Evolutionary conservation across 2,329 filamentous ascomycete species (phyloP).

Genomic region (Emericellopsis cladophorae): DNA sequence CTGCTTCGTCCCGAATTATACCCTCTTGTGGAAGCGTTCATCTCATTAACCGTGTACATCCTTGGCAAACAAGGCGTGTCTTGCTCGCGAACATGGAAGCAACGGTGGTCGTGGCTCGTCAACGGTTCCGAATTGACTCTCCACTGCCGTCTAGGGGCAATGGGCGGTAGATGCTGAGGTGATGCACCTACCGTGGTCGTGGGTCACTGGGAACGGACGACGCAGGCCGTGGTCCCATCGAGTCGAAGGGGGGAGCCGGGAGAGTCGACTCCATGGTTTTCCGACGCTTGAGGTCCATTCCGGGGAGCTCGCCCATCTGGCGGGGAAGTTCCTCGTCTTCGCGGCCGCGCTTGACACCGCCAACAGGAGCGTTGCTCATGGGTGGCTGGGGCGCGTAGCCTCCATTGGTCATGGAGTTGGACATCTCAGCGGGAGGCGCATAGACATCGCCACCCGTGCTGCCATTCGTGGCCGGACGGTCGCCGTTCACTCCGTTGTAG

Average conservation of each 20-base stretch:
- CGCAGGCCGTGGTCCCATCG: constrained; percentile 3
- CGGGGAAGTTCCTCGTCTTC: constrained; percentile 46
- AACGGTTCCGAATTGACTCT: constrained; percentile 10
- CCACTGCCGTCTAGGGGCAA: constrained; percentile 5
- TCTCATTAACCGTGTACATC: constrained; percentile 31
- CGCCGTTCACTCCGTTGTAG: constrained; percentile 82
- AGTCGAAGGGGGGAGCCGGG: constrained; percentile 35
- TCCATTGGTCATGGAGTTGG: constrained; percentile 35
- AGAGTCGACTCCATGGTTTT: constrained; percentile 57
- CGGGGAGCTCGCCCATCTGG: constrained; percentile 41
- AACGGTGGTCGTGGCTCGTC: constrained; percentile 22
- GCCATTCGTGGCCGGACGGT: constrained; percentile 41
- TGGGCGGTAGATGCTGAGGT: not conserved
- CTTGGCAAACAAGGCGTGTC: constrained; percentile 18
- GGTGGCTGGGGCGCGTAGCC: constrained; percentile 52
- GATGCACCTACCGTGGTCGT: too few relatives aligned
- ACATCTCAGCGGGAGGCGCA: constrained; percentile 49
- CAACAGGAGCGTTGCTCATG: constrained; percentile 49
- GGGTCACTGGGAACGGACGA: not conserved
- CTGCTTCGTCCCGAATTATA: not conserved
- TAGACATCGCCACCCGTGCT: constrained; percentile 61
- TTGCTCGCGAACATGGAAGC: constrained; percentile 16
- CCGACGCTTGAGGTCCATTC: constrained; percentile 61
- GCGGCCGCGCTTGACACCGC: constrained; percentile 31
- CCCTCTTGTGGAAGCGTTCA: constrained; percentile 26